Conservation (phyloP, 345 rosid genomes). For the Pistacia integerrima region DNA sequence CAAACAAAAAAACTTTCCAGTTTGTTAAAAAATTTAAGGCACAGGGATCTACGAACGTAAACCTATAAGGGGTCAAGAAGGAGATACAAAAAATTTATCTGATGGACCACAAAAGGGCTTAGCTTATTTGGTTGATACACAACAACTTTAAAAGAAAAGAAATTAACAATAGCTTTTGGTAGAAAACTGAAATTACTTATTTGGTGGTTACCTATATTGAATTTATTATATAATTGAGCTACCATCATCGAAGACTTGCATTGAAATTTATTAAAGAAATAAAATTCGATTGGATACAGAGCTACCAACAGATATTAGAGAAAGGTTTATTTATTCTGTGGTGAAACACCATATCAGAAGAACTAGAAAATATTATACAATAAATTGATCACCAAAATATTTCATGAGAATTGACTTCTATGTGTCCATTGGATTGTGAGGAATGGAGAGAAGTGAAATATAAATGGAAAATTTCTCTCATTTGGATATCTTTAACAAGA, state of each 20-base stretch:
- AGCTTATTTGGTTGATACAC: not conserved
- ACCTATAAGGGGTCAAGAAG: not conserved
- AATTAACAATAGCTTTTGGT: too few species aligned
- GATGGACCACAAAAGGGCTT: not conserved
- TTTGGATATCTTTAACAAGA: not conserved
- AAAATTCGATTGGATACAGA: too few species aligned
- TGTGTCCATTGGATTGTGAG: not conserved
- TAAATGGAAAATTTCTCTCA: too few species aligned
- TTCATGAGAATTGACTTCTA: not conserved
- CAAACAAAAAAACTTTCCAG: not conserved
- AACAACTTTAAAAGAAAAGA: not conserved
- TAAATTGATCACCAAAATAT: too few species aligned
- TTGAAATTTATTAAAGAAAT: not conserved
- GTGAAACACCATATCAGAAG: not conserved
- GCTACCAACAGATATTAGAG: not conserved
- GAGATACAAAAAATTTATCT: not conserved
- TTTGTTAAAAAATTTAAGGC: constrained; percentile 2
- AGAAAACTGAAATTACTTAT: not conserved
- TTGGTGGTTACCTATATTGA: not conserved
- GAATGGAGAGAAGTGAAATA: too few species aligned
- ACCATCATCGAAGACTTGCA: not conserved
- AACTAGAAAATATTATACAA: too few species aligned
- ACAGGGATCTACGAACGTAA: not conserved
- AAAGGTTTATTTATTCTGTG: not conserved
- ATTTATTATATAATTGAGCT: too few species aligned